These are phyloP conservation scores for Alternaria sp. DNA, from an alignment of 2,329 filamentous ascomycete genomes.

Conservation along the genomic window DNA sequence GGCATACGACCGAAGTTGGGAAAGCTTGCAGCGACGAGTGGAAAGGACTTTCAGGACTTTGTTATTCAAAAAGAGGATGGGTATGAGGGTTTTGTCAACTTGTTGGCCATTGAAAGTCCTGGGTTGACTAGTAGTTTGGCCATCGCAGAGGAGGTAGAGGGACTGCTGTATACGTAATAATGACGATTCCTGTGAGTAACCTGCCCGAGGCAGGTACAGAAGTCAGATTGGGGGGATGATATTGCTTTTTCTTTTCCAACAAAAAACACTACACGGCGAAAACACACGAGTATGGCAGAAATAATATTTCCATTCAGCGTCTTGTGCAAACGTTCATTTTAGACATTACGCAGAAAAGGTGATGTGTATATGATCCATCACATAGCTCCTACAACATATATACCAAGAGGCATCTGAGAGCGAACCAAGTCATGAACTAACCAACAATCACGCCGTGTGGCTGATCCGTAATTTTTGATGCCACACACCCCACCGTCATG, in stretches of 20 bases:
- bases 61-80: conserved; percentile 80
- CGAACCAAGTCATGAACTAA: conserved; percentile 26
- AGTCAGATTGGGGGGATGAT: not conserved
- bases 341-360: conserved; percentile 18
- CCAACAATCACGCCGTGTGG: conserved; percentile 11
- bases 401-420: conserved; percentile 12
- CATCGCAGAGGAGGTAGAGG: conserved; percentile 79
- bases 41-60: conserved; percentile 83
- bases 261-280: not conserved
- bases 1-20: conserved; percentile 89
- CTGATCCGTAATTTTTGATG: conserved; percentile 4
- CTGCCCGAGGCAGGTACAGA: not conserved
- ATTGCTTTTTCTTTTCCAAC: not conserved
- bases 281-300: not conserved
- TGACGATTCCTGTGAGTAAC: not conserved
- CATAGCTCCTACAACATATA: conserved; percentile 7
- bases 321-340: conserved; percentile 1
- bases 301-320: conserved; percentile 9
- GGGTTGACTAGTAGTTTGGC: conserved; percentile 88
- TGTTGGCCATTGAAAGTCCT: conserved; percentile 92
- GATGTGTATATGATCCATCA: conserved; percentile 10
- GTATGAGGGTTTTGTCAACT: conserved; percentile 83
- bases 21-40: conserved; percentile 67
- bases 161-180: conserved; percentile 58
- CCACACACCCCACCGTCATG: conserved; percentile 11